phyloP scores from a whole-genome alignment of 2,329 filamentous ascomycete species.

The Ceratocystis lukuohia region DNA sequence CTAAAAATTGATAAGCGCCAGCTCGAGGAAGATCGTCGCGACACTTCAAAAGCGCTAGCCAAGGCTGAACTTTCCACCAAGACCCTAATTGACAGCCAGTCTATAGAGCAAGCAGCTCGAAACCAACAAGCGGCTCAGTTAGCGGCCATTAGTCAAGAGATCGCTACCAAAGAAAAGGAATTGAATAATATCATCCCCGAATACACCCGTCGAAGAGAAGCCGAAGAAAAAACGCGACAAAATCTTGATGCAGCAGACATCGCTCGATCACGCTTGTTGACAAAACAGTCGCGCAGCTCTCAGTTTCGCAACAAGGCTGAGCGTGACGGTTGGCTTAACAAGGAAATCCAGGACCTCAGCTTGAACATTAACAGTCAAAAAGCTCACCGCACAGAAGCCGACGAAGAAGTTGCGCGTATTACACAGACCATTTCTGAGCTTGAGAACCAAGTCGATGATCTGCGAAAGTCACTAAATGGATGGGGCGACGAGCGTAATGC shows the following conservation, averaged over 20 bases:
- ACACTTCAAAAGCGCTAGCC: conserved; percentile 64
- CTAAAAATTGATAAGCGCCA: conserved; percentile 74
- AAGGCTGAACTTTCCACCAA: conserved; percentile 79
- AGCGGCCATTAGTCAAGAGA: conserved; percentile 56
- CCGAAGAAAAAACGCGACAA: conserved; percentile 57
- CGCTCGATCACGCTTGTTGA: conserved; percentile 64
- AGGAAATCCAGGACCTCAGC: conserved; percentile 70
- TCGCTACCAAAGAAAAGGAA: conserved; percentile 62
- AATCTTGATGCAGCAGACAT: conserved; percentile 66
- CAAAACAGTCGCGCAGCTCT: conserved; percentile 79
- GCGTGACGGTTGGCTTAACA: conserved; percentile 67
- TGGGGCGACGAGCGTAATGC: conserved; percentile 61
- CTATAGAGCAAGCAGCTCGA: conserved; percentile 59
- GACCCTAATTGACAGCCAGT: conserved; percentile 68
- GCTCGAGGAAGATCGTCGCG: conserved; percentile 77
- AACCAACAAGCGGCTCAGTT: conserved; percentile 59
- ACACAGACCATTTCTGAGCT: conserved; percentile 57
- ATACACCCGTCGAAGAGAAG: conserved; percentile 57
- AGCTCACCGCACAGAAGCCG: conserved; percentile 68
- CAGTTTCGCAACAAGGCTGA: conserved; percentile 82
- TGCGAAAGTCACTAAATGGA: conserved; percentile 63
- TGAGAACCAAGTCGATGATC: conserved; percentile 56
- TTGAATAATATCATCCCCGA: conserved; percentile 62
- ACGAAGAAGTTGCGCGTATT: conserved; percentile 65
- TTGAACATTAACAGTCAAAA: conserved; percentile 65